Evolutionary conservation across 495 filamentous ascomycete genomes (phyloP).

Genomic region (Penicillium lividum): DNA sequence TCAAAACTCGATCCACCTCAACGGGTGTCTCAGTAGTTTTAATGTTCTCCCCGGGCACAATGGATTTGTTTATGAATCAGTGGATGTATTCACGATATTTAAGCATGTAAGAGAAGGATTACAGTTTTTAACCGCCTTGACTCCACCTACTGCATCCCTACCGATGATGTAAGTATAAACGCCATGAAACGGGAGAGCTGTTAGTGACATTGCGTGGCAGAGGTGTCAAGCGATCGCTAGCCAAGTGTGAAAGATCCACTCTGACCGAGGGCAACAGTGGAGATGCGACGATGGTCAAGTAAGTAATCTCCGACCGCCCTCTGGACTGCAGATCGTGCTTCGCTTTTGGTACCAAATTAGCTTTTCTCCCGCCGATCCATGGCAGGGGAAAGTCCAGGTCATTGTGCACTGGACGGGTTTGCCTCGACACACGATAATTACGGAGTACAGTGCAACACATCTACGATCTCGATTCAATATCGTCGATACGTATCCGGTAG

Average conservation of each 20-base stretch:
- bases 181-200: background rate
- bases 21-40: background rate
- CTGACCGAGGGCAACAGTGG: background rate
- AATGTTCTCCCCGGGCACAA: conserved; percentile 5
- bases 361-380: background rate
- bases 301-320: background rate
- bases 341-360: background rate
- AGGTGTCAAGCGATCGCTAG: background rate
- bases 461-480: background rate
- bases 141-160: background rate
- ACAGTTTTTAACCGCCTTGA: background rate
- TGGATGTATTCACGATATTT: background rate
- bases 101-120: background rate
- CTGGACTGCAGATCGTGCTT: background rate
- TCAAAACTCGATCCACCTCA: background rate
- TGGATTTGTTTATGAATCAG: background rate
- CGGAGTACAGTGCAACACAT: background rate
- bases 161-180: background rate
- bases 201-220: background rate
- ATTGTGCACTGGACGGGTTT: background rate
- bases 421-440: background rate
- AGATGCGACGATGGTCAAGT: background rate
- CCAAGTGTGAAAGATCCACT: background rate
- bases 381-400: background rate
- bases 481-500: background rate